Base-by-base conservation (phyloP, 2,329 filamentous ascomycete genomes). In the Blastomyces gilchristii region DNA sequence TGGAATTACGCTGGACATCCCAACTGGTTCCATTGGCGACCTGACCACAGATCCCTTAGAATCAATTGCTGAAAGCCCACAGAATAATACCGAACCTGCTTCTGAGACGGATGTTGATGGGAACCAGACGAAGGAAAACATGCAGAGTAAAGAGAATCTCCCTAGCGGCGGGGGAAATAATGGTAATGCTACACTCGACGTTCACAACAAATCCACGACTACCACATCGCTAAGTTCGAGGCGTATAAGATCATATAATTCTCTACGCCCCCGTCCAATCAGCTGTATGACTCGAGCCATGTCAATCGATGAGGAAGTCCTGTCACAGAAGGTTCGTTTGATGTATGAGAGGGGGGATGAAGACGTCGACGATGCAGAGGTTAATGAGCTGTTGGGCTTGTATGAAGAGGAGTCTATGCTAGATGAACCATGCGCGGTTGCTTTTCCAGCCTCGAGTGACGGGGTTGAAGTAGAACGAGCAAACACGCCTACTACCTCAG, bases 281-380 rank as follows among this genome's bases (percentile, higher is more conserved):
- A 73, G 73, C 61, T 70, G 76, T 12, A 69, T 76, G 66, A 74
- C 74, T 58, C 78, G 84, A 63, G 79, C 82, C 25, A 78, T 87
- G 39, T 87, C 85, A n/a, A 76, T 83, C 1, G 85, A 87, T 67
- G 85, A 87, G 70, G 84, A 85, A 68, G 81, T 82, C 70, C 75
- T 87, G 64, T 87, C 85, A 41, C 80, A 82, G 65, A 83, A 83
- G 66, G 84, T 87, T 45, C 79, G 85, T 39, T 77, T 83, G 65
- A 87, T 87, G 83, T 87, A 87, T 69, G 81, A 83, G 66, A 80
- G 81, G 65, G 84, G 84, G 4, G 80, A 85, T 63, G 84, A 85
- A 65, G 79, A 78, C 41, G 81, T 82, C 45, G 73, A 71, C 8
- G 77, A 78, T 61, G 70, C 72, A 2, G 76, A 79, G 62, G 68